These are phyloP conservation scores for Magnusiomyces starmeri DNA, from an alignment of 1,139 yeast species.

Conservation along the genomic window DNA sequence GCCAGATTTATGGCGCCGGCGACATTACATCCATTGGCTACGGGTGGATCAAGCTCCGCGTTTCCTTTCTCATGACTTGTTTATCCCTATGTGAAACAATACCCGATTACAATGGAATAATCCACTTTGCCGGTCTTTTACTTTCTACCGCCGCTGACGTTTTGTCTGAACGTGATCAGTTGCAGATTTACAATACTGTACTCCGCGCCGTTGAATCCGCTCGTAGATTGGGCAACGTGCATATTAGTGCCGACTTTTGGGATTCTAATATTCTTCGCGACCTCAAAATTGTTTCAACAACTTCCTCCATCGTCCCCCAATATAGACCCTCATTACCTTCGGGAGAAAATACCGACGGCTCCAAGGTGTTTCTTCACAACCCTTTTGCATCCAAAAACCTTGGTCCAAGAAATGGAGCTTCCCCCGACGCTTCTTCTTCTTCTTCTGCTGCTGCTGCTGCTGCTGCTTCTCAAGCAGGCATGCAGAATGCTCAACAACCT, in stretches of 20 bases:
- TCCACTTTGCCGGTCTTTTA: conserved; percentile 45
- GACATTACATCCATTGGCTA: conserved; percentile 27
- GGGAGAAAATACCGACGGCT: too few species aligned
- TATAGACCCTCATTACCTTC: too few species aligned
- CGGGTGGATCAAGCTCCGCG: conserved; percentile 55
- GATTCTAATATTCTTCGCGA: conserved; percentile 61
- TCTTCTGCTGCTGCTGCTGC: not conserved
- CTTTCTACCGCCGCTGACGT: conserved; percentile 50
- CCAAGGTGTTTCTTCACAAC: conserved; percentile 39
- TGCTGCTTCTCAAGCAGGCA: conserved; percentile 3
- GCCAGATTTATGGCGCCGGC: conserved; percentile 30
- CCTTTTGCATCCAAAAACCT: conserved; percentile 32
- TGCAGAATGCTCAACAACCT: not conserved
- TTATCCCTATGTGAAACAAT: conserved; percentile 47
- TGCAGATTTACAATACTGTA: conserved; percentile 28
- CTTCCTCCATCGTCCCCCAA: conserved; percentile 16
- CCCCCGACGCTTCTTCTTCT: too few species aligned
- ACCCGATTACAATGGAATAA: conserved; percentile 42
- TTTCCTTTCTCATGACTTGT: conserved; percentile 50
- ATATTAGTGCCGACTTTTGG: conserved; percentile 46
- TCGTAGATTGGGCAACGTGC: conserved; percentile 27
- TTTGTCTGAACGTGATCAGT: conserved; percentile 45
- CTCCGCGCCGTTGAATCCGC: conserved; percentile 29
- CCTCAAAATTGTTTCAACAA: conserved; percentile 25
- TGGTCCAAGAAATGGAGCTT: conserved; percentile 5